These are phyloP conservation scores for Cyclotella choctawhatcheeana DNA, from an alignment of 108 stramenopile genomes.

Conservation along the genomic window DNA sequence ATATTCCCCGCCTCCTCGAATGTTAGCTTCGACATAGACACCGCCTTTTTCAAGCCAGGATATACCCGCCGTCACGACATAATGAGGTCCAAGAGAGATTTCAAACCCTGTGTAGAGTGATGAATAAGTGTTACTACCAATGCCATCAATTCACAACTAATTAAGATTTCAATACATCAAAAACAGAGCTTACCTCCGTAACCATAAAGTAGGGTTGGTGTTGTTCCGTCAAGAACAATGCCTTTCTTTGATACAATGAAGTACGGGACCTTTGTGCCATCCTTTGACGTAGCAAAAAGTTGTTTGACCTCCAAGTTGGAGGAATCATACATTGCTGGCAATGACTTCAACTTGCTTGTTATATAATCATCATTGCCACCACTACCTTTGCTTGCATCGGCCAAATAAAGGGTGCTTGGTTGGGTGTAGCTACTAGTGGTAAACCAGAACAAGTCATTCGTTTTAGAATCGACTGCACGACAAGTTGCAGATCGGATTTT, in stretches of 20 bases:
- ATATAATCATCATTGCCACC: slow-evolving; percentile 52
- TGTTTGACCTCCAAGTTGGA: slow-evolving; percentile 66
- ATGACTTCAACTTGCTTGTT: slow-evolving; percentile 61
- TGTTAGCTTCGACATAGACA: slow-evolving; percentile 94
- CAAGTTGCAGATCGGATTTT: slow-evolving; percentile 67
- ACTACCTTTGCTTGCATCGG: slow-evolving; percentile 63
- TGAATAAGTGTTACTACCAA: too few species aligned
- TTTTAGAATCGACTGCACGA: slow-evolving; percentile 65
- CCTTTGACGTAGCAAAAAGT: slow-evolving; percentile 73
- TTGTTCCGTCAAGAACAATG: slow-evolving; percentile 42
- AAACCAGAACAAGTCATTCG: slow-evolving; percentile 77
- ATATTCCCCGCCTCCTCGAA: slow-evolving; percentile 95
- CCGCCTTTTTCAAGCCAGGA: slow-evolving; percentile 93
- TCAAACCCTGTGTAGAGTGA: too few species aligned
- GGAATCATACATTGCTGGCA: slow-evolving; percentile 73
- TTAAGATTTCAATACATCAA: too few species aligned
- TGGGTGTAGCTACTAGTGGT: slow-evolving; percentile 72
- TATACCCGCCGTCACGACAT: slow-evolving; percentile 76
- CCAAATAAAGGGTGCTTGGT: slow-evolving; percentile 72
- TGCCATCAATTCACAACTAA: too few species aligned
- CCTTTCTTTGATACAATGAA: slow-evolving; percentile 56
- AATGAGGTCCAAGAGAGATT: slow-evolving; percentile 90
- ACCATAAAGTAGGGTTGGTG: slow-evolving; percentile 66
- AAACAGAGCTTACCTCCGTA: too few species aligned
- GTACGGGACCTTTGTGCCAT: slow-evolving; percentile 87